Base-by-base conservation (phyloP, 2,329 filamentous ascomycete genomes). In the Penicillium verrucosum region DNA sequence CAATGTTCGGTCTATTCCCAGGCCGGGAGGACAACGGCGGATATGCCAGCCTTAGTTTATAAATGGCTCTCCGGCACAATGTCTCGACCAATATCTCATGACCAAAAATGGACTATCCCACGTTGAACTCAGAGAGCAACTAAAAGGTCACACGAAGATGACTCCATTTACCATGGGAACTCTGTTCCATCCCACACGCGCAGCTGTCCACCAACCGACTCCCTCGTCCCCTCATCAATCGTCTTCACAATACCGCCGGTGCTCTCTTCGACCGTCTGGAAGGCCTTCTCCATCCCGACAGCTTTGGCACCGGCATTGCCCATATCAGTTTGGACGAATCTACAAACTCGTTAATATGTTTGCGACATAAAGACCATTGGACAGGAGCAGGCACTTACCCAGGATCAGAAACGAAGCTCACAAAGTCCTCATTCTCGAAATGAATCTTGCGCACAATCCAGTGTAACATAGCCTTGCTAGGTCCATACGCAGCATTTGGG, bases 311-410 rank as follows among this genome's bases (percentile, higher is more conserved):
- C 63, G 5, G 34, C 23, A 42, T 68, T 65, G 9, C 68, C 67
- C 30, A 65, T 44, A 1, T 65, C 65, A 2, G 66, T 67, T 44
- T 64, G 63, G 8, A 67, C 64, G 60, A 57, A 66, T 9, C 63
- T 65, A 40, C 7, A 21, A 16, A 6, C 18, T 23, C 2, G 10
- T 46, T 23, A 46, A 32, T 21, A 32, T 32, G 11, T 18, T 10
- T 43, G 5, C 10, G 10, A 29, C 41, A 11, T 2, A 32, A 32
- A 3, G 43, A 21, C 7, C 11, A 21, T 32, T 32, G 4, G 11
- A 32, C 2, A 29, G n/a, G 0, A 41, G 7, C 12, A 21, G 21
- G 6, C 27, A 50, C 36, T 11, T 32, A 50, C 47, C 47, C 47
- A 50, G 47, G 47, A 30, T 50, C 47, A 9, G 18, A 14, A 29